A percentile compares a stretch with the other conserved stretches of the same genome.
Evolutionary conservation across 163 green algal species (phyloP).

Genomic region (Volvox carteri): DNA sequence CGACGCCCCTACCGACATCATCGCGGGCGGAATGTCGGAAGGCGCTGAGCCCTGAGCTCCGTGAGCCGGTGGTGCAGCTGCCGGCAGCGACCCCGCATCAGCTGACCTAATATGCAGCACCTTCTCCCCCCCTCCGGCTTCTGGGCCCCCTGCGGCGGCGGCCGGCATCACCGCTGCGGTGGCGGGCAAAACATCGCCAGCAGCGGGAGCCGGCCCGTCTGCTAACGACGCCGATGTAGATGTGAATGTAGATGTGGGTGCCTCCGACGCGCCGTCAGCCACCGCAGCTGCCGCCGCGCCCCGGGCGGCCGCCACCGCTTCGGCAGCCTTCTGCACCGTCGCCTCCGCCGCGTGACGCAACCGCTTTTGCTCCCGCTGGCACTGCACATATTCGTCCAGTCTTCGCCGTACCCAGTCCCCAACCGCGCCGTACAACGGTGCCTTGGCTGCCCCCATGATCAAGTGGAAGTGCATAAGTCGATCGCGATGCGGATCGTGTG

Average conservation of each 20-base stretch:
- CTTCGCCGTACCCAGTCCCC: constrained; percentile 17
- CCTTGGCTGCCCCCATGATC: constrained; percentile 4
- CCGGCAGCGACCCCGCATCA: no score
- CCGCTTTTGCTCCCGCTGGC: constrained; percentile 14
- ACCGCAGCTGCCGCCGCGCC: not conserved
- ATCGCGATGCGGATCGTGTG: constrained; percentile 19
- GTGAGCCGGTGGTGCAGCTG: no score
- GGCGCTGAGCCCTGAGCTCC: no score
- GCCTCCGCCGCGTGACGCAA: not conserved
- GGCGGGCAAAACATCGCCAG: no score
- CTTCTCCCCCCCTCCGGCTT: no score
- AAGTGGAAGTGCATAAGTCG: constrained; percentile 30
- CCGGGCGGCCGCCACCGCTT: not conserved
- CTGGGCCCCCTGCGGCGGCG: no score
- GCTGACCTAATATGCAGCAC: no score
- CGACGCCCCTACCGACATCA: no score
- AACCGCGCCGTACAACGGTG: constrained; percentile 6
- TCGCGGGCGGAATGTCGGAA: no score
- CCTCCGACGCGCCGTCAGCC: no score
- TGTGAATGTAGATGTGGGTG: not conserved
- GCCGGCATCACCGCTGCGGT: no score
- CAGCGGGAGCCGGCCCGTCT: not conserved
- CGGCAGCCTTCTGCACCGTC: not conserved
- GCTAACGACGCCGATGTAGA: not conserved
- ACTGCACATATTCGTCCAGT: constrained; percentile 11